These are phyloP conservation scores for Fusarium devonianum DNA, from an alignment of 2,329 filamentous ascomycete genomes.

Conservation along the genomic window DNA sequence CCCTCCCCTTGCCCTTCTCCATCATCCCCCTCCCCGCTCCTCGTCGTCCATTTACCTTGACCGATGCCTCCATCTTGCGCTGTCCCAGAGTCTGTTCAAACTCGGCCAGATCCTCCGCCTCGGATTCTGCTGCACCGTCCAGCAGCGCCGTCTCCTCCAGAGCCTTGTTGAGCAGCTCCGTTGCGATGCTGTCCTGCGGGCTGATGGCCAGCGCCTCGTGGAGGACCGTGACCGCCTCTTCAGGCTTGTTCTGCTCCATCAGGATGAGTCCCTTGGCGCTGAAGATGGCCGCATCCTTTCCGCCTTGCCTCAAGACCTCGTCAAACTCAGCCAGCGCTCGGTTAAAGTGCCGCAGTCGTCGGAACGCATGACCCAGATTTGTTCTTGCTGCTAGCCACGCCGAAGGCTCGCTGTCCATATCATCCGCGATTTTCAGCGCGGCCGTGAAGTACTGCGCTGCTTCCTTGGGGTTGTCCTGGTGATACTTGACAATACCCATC, in stretches of 20 bases:
- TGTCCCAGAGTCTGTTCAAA: conserved; percentile 62
- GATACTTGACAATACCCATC: conserved; percentile 94
- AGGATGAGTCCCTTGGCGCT: conserved; percentile 84
- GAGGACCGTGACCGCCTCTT: conserved; percentile 80
- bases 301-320: conserved; percentile 82
- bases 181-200: conserved; percentile 82
- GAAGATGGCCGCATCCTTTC: conserved; percentile 80
- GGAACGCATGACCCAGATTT: conserved; percentile 88
- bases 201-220: conserved; percentile 84
- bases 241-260: conserved; percentile 76
- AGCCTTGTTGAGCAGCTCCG: conserved; percentile 77
- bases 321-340: conserved; percentile 84
- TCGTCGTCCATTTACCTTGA: conserved; percentile 45
- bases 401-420: conserved; percentile 81
- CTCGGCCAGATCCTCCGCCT: conserved; percentile 54
- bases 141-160: conserved; percentile 65
- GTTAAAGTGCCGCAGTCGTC: conserved; percentile 72
- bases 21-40: conserved; percentile 33
- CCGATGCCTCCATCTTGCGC: conserved; percentile 54
- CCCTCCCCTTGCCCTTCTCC: conserved; percentile 57
- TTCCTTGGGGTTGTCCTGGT: conserved; percentile 79
- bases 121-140: conserved; percentile 55
- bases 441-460: conserved; percentile 80
- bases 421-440: conserved; percentile 78
- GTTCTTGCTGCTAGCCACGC: conserved; percentile 86